These are phyloP conservation scores for Gamarada debralockiae DNA, from an alignment of 495 filamentous ascomycete species.

Conservation along the genomic window DNA sequence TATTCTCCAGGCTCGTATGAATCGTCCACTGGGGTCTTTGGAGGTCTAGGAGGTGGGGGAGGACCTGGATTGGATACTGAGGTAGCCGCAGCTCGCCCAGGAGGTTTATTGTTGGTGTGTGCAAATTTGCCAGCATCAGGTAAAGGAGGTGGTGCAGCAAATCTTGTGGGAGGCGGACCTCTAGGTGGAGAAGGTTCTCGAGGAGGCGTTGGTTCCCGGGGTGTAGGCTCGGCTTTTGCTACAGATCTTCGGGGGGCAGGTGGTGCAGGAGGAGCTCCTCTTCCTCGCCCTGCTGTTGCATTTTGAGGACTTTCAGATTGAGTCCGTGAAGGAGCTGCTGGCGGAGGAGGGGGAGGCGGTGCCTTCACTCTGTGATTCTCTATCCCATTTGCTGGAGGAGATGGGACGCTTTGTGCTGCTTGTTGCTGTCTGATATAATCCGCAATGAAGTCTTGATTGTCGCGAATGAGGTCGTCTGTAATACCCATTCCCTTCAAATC, in stretches of 20 bases:
- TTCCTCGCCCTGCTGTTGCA: slow-evolving; percentile 41
- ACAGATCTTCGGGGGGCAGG: slow-evolving; percentile 48
- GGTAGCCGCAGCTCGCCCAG: slow-evolving; percentile 50
- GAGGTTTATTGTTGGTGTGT: slow-evolving; percentile 46
- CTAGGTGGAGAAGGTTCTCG: slow-evolving; percentile 53
- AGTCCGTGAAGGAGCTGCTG: slow-evolving; percentile 38
- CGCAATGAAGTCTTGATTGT: slow-evolving; percentile 94
- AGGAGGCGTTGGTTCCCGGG: slow-evolving; percentile 50
- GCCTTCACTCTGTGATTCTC: slow-evolving; percentile 47
- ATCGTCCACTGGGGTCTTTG: slow-evolving; percentile 81
- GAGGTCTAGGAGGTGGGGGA: slow-evolving; percentile 80
- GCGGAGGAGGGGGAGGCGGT: slow-evolving; percentile 57
- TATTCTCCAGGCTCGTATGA: slow-evolving; percentile 27
- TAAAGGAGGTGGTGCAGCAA: slow-evolving; percentile 79
- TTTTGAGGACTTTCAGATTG: slow-evolving; percentile 24
- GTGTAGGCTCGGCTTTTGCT: slow-evolving; percentile 33
- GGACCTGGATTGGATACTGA: slow-evolving; percentile 65
- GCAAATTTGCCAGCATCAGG: slow-evolving; percentile 82
- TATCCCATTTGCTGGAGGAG: slow-evolving; percentile 26
- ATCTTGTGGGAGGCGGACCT: slow-evolving; percentile 54
- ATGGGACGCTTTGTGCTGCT: slow-evolving; percentile 36
- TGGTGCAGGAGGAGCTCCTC: slow-evolving; percentile 82
- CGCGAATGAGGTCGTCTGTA: slow-evolving; percentile 85
- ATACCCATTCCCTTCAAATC: slow-evolving; percentile 85
- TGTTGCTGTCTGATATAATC: slow-evolving; percentile 82